Conservation (phyloP, 768 basidiomycete species). For the Gautieria morchelliformis region DNA sequence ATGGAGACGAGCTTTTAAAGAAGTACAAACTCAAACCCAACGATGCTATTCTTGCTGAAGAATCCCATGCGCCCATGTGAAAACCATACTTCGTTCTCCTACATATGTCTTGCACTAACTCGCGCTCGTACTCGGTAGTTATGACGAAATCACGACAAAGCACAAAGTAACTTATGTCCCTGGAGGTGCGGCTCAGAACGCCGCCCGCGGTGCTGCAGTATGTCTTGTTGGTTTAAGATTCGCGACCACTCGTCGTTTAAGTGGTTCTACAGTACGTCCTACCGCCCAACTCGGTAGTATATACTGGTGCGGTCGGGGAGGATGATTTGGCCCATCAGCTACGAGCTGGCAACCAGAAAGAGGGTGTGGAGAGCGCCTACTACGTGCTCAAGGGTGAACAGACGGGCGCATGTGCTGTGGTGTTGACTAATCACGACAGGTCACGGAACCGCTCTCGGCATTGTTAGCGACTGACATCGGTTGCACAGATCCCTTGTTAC, state of each 20-base stretch:
- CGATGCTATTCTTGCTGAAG: conserved; percentile 91
- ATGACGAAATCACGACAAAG: conserved; percentile 75
- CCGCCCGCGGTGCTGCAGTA: conserved; percentile 93
- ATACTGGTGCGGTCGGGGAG: conserved; percentile 88
- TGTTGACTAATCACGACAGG: conserved; percentile 92
- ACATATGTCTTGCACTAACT: background rate
- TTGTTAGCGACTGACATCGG: background rate
- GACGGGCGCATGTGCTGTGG: conserved; percentile 94
- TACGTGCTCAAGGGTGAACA: conserved; percentile 78
- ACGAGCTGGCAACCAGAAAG: conserved; percentile 81
- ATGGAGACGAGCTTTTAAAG: conserved; percentile 74
- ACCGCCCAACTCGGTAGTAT: conserved; percentile 81
- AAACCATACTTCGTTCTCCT: conserved; percentile 16
- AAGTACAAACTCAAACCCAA: conserved; percentile 91
- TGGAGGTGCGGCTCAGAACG: conserved; percentile 94
- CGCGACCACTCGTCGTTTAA: conserved; percentile 5
- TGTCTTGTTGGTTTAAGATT: conserved; percentile 21
- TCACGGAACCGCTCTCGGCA: conserved; percentile 24
- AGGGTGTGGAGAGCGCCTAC: conserved; percentile 83
- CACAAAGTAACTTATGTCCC: conserved; percentile 84
- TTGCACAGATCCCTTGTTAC: conserved; percentile 78
- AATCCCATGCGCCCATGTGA: conserved; percentile 81
- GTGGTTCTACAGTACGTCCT: conserved; percentile 68
- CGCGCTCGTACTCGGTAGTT: conserved; percentile 37
- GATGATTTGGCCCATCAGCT: conserved; percentile 89